These are phyloP conservation scores for Dichotomopilus funicola DNA, from an alignment of 2,329 filamentous ascomycete genomes.

Conservation along the genomic window DNA sequence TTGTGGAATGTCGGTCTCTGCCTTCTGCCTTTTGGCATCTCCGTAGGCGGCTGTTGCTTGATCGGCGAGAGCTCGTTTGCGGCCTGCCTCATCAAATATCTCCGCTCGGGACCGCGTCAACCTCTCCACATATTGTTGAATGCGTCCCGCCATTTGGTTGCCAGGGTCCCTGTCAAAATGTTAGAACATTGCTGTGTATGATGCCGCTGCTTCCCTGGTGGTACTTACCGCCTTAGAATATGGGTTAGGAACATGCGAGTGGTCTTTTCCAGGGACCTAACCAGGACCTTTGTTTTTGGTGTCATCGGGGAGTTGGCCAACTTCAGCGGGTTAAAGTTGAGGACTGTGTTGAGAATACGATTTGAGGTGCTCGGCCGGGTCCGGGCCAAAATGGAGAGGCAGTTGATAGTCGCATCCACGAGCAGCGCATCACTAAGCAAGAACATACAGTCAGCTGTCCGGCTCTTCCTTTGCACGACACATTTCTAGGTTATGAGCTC, in stretches of 20 bases:
- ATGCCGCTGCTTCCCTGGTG: neutral
- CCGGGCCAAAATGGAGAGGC: constrained; percentile 74
- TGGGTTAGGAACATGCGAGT: constrained; percentile 78
- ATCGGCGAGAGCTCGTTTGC: constrained; percentile 67
- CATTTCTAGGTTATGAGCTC: constrained; percentile 23
- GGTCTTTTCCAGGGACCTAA: constrained; percentile 94
- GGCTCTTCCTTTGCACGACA: neutral
- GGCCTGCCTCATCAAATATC: constrained; percentile 68
- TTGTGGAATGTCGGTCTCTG: constrained; percentile 44
- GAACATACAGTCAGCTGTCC: constrained; percentile 3
- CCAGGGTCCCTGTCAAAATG: constrained; percentile 61
- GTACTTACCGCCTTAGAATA: constrained; percentile 63
- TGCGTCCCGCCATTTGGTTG: constrained; percentile 65
- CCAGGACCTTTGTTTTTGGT: constrained; percentile 69
- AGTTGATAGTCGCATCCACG: constrained; percentile 87
- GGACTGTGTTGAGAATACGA: constrained; percentile 76
- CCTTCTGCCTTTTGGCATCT: constrained; percentile 77
- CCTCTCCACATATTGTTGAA: constrained; percentile 82
- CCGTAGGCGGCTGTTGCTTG: constrained; percentile 65
- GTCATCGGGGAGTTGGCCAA: constrained; percentile 71
- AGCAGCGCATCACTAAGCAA: constrained; percentile 69
- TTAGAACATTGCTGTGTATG: constrained; percentile 17
- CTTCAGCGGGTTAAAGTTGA: constrained; percentile 89
- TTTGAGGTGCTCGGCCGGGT: constrained; percentile 72
- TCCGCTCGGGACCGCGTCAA: constrained; percentile 72